Conservation (phyloP, 352 stramenopile species). For the Globisporangium radiosum region DNA sequence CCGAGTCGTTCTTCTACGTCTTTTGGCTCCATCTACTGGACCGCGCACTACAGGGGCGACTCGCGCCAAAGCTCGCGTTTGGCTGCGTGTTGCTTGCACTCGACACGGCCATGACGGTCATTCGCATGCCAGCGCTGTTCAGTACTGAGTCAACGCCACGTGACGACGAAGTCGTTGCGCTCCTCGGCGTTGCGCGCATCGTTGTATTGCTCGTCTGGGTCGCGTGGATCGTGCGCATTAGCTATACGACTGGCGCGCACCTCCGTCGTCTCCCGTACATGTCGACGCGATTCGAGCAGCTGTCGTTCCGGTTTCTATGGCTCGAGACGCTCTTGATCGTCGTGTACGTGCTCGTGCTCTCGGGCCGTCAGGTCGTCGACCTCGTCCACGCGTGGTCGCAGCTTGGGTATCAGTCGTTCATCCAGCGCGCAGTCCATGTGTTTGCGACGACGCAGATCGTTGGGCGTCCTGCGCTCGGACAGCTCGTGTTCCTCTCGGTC, state of each 20-base stretch:
- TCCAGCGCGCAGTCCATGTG: constrained; percentile 61
- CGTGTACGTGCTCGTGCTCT: constrained; percentile 64
- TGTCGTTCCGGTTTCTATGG: constrained; percentile 83
- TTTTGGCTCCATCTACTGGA: constrained; percentile 82
- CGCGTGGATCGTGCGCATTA: constrained; percentile 58
- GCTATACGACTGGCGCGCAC: constrained; percentile 41
- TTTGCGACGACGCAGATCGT: constrained; percentile 53
- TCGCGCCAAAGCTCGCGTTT: constrained; percentile 29
- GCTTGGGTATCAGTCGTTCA: constrained; percentile 58
- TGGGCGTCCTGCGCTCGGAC: constrained; percentile 47
- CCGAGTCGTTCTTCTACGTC: constrained; percentile 69
- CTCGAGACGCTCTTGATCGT: constrained; percentile 73
- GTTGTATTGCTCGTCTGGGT: constrained; percentile 63
- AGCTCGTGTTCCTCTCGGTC: constrained; percentile 75
- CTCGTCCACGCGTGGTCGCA: constrained; percentile 60
- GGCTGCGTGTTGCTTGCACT: constrained; percentile 42
- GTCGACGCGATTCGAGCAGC: constrained; percentile 77
- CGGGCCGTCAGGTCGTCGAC: constrained; percentile 56
- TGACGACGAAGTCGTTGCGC: constrained; percentile 50
- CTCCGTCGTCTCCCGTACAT: constrained; percentile 80
- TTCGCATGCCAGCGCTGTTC: constrained; percentile 50
- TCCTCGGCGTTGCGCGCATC: constrained; percentile 59
- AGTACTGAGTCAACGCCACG: constrained; percentile 7
- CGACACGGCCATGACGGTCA: constrained; percentile 49
- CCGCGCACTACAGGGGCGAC: constrained; percentile 10